Conservation (phyloP, 805 yeast species). For the Danielia oregonensis region DNA sequence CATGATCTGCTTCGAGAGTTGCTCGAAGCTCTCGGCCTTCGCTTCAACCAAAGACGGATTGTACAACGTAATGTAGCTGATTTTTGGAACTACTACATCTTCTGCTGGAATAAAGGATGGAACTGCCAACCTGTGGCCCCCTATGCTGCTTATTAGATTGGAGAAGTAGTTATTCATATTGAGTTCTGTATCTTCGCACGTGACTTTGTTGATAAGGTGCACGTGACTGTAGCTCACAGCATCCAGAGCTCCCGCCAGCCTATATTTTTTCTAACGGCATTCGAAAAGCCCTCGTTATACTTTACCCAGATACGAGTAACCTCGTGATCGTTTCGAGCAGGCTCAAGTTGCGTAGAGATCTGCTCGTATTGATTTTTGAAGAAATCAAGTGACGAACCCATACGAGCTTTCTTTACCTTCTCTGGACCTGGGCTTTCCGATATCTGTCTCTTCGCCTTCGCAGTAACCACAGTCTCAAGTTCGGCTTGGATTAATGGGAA, state of each 20-base stretch:
- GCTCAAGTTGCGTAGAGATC: conserved; percentile 22
- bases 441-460: conserved; percentile 16
- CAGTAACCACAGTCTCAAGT: conserved; percentile 27
- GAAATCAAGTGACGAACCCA: conserved; percentile 34
- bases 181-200: too few species aligned
- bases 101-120: too few species aligned
- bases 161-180: conserved; percentile 29
- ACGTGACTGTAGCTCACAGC: neutral
- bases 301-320: conserved; percentile 69
- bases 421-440: conserved; percentile 14
- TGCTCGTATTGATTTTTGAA: conserved; percentile 37
- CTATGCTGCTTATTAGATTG: conserved; percentile 27
- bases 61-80: conserved; percentile 27
- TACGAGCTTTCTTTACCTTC: conserved; percentile 18
- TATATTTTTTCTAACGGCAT: conserved; percentile 82
- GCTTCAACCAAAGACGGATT: conserved; percentile 26
- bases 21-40: conserved; percentile 26
- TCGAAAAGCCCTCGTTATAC: conserved; percentile 86
- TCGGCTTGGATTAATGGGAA: conserved; percentile 37
- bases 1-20: conserved; percentile 29
- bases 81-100: conserved; percentile 7
- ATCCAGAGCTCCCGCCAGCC: conserved; percentile 73
- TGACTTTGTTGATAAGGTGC: conserved; percentile 1
- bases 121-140: too few species aligned
- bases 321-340: conserved; percentile 26